These are phyloP conservation scores for Leccinum ochraceum DNA, from an alignment of 768 basidiomycete genomes.

Conservation along the genomic window DNA sequence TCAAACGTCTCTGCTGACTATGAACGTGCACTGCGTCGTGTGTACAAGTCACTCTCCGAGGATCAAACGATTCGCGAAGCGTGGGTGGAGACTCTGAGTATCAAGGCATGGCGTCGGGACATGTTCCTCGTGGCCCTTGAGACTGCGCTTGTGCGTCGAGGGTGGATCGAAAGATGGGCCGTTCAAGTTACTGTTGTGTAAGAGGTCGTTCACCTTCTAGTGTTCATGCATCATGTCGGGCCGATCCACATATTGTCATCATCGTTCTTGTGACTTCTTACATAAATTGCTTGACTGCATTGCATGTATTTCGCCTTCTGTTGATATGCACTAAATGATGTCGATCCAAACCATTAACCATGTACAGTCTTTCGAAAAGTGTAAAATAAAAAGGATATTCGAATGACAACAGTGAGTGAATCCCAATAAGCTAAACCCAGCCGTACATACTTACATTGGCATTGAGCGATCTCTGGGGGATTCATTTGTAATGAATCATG, in stretches of 20 bases:
- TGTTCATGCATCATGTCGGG: neutral
- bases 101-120: conserved; percentile 46
- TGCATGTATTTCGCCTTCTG: neutral
- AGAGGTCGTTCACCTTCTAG: neutral
- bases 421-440: neutral
- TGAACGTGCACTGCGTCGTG: conserved; percentile 13
- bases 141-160: conserved; percentile 47
- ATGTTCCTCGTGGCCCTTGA: conserved; percentile 53
- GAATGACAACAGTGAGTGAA: too few relatives aligned
- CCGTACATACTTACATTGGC: neutral
- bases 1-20: conserved; percentile 43
- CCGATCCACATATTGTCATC: neutral
- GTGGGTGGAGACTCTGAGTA: conserved; percentile 27
- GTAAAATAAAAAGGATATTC: neutral
- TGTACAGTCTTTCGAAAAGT: neutral
- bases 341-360: neutral
- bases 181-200: conserved; percentile 23
- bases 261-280: neutral
- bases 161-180: conserved; percentile 50
- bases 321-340: neutral
- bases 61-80: conserved; percentile 16
- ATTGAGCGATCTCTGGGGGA: neutral
- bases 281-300: neutral
- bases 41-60: conserved; percentile 9
- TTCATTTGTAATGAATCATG: neutral